Base-by-base conservation (phyloP, 257 asterid genomes). In the Gentiana macrophylla region DNA sequence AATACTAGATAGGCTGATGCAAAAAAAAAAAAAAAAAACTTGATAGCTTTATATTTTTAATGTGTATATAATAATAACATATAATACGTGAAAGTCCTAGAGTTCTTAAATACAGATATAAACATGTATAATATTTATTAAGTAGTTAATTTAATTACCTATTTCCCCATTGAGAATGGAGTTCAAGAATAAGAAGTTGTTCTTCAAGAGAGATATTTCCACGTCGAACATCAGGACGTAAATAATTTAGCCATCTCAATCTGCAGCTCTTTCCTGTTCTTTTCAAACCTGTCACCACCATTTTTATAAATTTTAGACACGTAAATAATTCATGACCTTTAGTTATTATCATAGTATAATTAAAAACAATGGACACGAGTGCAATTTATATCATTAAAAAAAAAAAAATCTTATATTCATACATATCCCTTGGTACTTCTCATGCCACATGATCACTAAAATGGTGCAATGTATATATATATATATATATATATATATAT, bases 91-190 rank as follows among this genome's bases (percentile, higher is more conserved):
- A 24, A 24, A 24, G 24, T 24, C 24, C 24, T 24, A 24, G 24
- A 24, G 24, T 24, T 24, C 24, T 24, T 24, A 24, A 24, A 24
- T 24, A 24, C 24, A 24, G 24, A 24, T 24, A 24, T 24, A 24
- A 24, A 24, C 24, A 24, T 24, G 24, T 24, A 24, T 24, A 24
- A 24, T 24, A 24, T 24, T 24, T 24, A 24, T 24, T 24, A 24
- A 32, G 0, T 24, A 2, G 4, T 11, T 7, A 8, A 43, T 10
- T 24, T 45, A 36, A 12, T 1, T 75, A 83, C 97, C 94, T 80
- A 60, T 89, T 89, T 68, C 97, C 97, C 97, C 89, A 89, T 77
- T 89, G 86, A 45, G 94, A 91, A 79, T 89, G 95, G 63, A 89
- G 72, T 61, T 89, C 97, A 94, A 89, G 79, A 56, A 89, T 89